A percentile compares a stretch with the other conserved stretches of the same genome.
Evolutionary conservation across 805 yeast genomes (phyloP).

Genomic region (Barnettozyma siamensis): DNA sequence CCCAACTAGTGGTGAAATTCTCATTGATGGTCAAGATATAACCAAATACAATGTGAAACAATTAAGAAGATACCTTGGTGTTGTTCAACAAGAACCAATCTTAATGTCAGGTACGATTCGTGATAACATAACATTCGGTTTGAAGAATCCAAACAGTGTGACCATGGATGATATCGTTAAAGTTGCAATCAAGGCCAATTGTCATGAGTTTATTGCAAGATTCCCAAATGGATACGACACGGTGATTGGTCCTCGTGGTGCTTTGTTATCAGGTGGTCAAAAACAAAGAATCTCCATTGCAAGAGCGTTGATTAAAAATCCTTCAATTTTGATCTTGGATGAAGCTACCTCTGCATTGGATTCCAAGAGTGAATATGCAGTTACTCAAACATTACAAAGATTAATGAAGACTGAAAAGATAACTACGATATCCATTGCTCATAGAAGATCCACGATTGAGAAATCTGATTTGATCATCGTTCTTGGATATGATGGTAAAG

Average conservation of each 20-base stretch:
- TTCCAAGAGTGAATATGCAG: constrained; percentile 63
- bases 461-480: constrained; percentile 84
- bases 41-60: constrained; percentile 40
- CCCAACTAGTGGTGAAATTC: constrained; percentile 40
- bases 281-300: constrained; percentile 84
- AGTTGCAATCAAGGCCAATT: constrained; percentile 47
- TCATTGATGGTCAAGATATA: constrained; percentile 49
- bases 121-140: constrained; percentile 74
- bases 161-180: constrained; percentile 47
- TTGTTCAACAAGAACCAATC: constrained; percentile 75
- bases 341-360: constrained; percentile 92
- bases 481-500: constrained; percentile 72
- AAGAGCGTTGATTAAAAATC: constrained; percentile 70
- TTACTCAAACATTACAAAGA: constrained; percentile 68
- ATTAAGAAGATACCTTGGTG: constrained; percentile 53
- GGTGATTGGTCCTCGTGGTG: constrained; percentile 58
- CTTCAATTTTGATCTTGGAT: constrained; percentile 70
- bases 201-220: constrained; percentile 52
- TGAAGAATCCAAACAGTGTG: constrained; percentile 30
- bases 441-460: constrained; percentile 82
- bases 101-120: constrained; percentile 75
- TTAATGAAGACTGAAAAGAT: constrained; percentile 53
- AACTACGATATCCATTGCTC: constrained; percentile 90
- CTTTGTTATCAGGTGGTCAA: constrained; percentile 86
- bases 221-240: constrained; percentile 67